A percentile compares a stretch with the other conserved stretches of the same genome.
phyloP scores from a whole-genome alignment of 202 grass and related monocot species.

The Carex arenaria region DNA sequence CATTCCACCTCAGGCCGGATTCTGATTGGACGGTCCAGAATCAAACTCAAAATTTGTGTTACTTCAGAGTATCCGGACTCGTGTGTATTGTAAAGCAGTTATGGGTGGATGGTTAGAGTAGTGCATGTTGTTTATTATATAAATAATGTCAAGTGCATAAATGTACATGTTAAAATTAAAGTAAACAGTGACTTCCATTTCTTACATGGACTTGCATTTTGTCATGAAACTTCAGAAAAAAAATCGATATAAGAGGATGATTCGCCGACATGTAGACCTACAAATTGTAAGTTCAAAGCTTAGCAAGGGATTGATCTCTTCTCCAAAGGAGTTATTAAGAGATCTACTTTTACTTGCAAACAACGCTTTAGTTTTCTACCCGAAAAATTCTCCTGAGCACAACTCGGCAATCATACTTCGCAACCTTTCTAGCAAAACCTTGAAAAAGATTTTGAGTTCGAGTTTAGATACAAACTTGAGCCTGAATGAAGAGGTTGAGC shows the following conservation, averaged over 20 bases:
- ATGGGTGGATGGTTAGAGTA: neutral
- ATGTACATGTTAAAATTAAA: neutral
- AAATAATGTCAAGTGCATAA: neutral
- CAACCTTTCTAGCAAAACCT: constrained; percentile 37
- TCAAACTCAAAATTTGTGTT: too few species aligned
- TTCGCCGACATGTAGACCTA: constrained; percentile 77
- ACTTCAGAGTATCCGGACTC: too few species aligned
- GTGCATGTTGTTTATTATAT: neutral
- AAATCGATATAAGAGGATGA: constrained; percentile 77
- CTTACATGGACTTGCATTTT: constrained; percentile 12
- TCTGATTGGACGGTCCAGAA: too few species aligned
- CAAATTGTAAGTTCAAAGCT: constrained; percentile 61
- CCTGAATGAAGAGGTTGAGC: neutral
- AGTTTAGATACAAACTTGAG: neutral
- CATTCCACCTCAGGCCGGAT: too few species aligned
- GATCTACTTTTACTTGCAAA: constrained; percentile 77
- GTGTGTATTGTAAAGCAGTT: neutral
- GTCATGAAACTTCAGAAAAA: constrained; percentile 41
- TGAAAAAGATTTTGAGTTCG: constrained; percentile 42
- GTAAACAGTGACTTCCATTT: neutral
- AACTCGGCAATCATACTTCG: constrained; percentile 58
- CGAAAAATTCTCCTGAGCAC: constrained; percentile 64
- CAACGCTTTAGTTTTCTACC: constrained; percentile 66
- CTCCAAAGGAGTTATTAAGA: constrained; percentile 57
- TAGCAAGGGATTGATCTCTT: constrained; percentile 61